Evolutionary conservation across 1,284 basidiomycete species (phyloP), one percentile per base, ranked within the genome.

Genomic region (Puccinia horiana): DNA sequence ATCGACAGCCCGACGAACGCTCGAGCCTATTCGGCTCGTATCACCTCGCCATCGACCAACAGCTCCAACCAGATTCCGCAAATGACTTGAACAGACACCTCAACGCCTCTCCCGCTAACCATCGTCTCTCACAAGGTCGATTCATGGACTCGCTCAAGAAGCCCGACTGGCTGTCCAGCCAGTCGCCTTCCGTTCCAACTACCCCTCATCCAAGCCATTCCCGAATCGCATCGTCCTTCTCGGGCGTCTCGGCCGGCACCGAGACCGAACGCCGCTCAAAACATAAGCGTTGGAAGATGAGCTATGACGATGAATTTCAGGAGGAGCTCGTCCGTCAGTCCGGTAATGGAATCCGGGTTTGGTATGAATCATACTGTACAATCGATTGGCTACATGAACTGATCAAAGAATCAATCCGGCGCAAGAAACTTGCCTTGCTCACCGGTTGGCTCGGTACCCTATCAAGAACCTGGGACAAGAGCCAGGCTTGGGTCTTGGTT

Each of bases 401-500:
- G 32, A 86, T 88, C 86, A 88, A 88, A 83, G 86, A 88, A 81
- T 85, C 85, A 61, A 83, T 86, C 18, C 85, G 87, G 35, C 83
- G 86, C 16, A 85, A 86, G 35, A 85, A 85, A 61, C 85, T 88
- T 23, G 84, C 86, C 26, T 82, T 76, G 12, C 83, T 86, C 42
- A 83, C 83, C 1, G 87, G 87, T 0, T 32, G 92, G 40, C 91
- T 94, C 23, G 93, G 95, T 0, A 89, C 89, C 63, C 83, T 93
- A 49, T 88, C 89, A n/a, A 91, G 94, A 74, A 88, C 89, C 8
- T 89, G 93, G 85, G 96, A 99, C 88, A 92, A 93, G 83, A 91
- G 91, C 84, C 90, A 95, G 83, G 94, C 94, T 12, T 98, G 96
- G 96, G 87, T 97, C 77, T 91, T 96, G 61, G 94, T 96, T 73